phyloP scores from a whole-genome alignment of 1,284 basidiomycete species.

The Blastosporella zonata region DNA sequence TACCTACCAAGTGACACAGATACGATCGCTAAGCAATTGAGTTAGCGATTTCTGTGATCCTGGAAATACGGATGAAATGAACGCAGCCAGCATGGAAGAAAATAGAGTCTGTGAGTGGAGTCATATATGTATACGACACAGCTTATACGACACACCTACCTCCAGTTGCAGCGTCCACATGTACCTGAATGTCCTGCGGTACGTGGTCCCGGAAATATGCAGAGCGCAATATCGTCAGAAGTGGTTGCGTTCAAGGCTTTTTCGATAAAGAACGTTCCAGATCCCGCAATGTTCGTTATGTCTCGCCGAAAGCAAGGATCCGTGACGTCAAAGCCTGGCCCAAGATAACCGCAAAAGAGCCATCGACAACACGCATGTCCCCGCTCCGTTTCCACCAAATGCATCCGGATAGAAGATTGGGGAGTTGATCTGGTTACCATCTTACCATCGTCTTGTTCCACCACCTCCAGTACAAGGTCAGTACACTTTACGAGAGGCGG shows the following conservation, averaged over 20 bases:
- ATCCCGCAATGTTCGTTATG: conserved; percentile 1
- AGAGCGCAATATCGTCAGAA: neutral
- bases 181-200: neutral
- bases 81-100: neutral
- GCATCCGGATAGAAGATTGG: conserved; percentile 1
- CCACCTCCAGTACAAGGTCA: neutral
- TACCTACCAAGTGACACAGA: conserved; percentile 1
- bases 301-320: neutral
- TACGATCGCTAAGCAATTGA: neutral
- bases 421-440: conserved; percentile 3
- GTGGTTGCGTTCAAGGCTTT: neutral
- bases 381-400: neutral
- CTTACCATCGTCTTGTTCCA: conserved; percentile 1
- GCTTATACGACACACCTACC: neutral
- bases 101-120: neutral
- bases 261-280: neutral
- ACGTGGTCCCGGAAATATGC: neutral
- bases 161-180: neutral
- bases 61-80: too few relatives aligned
- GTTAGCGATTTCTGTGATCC: neutral
- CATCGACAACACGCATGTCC: neutral
- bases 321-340: neutral
- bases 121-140: neutral
- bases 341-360: neutral
- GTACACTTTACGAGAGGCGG: neutral